phyloP scores from a whole-genome alignment of 768 basidiomycete genomes.

The Agrocybe pediades region DNA sequence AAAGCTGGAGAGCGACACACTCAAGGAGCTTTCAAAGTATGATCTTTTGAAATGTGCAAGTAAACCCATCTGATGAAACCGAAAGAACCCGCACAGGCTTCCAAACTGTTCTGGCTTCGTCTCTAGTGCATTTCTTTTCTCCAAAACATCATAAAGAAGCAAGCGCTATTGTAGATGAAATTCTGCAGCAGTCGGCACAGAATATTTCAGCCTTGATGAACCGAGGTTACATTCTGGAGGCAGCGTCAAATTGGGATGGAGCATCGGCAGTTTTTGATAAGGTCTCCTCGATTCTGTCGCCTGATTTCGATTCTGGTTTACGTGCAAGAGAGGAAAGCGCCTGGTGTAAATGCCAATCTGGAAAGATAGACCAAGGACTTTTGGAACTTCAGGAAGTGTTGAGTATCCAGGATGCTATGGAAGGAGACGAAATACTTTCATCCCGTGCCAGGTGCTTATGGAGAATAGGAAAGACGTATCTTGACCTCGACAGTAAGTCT shows the following conservation, averaged over 20 bases:
- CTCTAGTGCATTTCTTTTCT: conserved; percentile 82
- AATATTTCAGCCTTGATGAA: conserved; percentile 73
- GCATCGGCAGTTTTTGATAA: conserved; percentile 64
- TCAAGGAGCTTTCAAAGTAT: conserved; percentile 52
- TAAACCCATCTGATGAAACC: not conserved
- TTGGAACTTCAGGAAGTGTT: conserved; percentile 51
- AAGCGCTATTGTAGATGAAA: conserved; percentile 67
- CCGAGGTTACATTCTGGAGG: conserved; percentile 72
- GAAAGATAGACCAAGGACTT: conserved; percentile 46
- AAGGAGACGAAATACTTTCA: conserved; percentile 49
- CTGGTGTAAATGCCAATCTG: conserved; percentile 76
- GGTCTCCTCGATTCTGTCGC: conserved; percentile 50
- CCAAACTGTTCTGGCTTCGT: conserved; percentile 69
- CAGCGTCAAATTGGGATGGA: conserved; percentile 64
- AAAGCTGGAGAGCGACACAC: conserved; percentile 56
- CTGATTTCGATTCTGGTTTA: conserved; percentile 47
- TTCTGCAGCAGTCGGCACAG: conserved; percentile 62
- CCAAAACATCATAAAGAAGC: conserved; percentile 90
- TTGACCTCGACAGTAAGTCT: conserved; percentile 69
- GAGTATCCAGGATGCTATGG: conserved; percentile 40
- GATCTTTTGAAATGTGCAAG: conserved; percentile 15
- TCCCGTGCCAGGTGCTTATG: conserved; percentile 82
- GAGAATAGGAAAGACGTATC: conserved; percentile 78
- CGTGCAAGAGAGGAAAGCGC: conserved; percentile 81
- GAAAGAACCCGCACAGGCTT: conserved; percentile 66